phyloP scores from a whole-genome alignment of 441 rosid species.

The Cnidoscolus chayamansa region DNA sequence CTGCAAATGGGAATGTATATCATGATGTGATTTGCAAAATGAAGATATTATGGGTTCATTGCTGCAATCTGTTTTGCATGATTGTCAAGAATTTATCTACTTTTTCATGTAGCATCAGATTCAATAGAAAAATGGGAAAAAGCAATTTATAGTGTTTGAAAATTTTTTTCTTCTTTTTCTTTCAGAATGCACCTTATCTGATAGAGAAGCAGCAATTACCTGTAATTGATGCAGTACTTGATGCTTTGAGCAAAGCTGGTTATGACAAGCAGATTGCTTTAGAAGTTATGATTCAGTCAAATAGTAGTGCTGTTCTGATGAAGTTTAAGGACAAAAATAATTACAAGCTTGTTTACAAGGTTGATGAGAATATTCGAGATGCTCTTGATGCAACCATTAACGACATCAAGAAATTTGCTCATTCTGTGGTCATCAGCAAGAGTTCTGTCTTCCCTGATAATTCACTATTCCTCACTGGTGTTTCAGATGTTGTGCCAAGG shows the following conservation, averaged over 20 bases:
- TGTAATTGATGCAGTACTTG: constrained; percentile 43
- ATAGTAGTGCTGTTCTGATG: constrained; percentile 55
- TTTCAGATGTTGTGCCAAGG: constrained; percentile 43
- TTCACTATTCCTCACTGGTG: constrained; percentile 26
- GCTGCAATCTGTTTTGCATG: neutral
- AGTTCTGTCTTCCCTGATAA: constrained; percentile 42
- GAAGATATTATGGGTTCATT: neutral
- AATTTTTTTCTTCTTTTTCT: constrained; percentile 2
- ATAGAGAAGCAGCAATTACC: constrained; percentile 45
- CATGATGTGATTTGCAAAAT: neutral
- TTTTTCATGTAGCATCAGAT: neutral
- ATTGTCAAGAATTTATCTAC: neutral
- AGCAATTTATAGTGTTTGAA: neutral
- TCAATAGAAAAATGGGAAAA: neutral
- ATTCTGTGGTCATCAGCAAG: constrained; percentile 57
- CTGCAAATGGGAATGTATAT: neutral
- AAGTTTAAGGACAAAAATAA: constrained; percentile 43
- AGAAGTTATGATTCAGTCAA: constrained; percentile 69
- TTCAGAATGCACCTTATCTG: constrained; percentile 68
- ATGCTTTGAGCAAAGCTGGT: constrained; percentile 48
- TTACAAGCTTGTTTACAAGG: constrained; percentile 55
- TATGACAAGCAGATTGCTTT: constrained; percentile 37
- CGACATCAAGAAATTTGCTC: constrained; percentile 57
- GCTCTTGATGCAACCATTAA: constrained; percentile 38
- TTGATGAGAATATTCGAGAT: constrained; percentile 54